Evolutionary conservation across 352 stramenopile genomes (phyloP).

Genomic region (Pythium periplocum): DNA sequence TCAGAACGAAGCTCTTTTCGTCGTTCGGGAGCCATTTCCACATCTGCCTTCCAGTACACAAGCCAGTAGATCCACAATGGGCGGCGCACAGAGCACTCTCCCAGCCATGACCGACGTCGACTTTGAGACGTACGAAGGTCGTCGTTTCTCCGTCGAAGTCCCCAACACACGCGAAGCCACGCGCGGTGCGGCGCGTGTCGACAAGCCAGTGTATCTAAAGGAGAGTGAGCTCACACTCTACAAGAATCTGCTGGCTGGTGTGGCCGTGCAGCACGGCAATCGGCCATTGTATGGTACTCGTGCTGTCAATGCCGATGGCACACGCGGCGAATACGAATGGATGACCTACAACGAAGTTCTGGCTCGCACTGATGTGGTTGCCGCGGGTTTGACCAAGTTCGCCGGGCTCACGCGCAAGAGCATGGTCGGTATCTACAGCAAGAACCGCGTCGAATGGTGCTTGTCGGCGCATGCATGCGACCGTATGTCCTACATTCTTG

Average conservation of each 20-base stretch:
- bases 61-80: conserved; percentile 17
- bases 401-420: conserved; percentile 24
- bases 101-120: conserved; percentile 55
- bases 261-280: conserved; percentile 14
- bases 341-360: conserved; percentile 31
- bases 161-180: conserved; percentile 25
- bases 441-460: conserved; percentile 51
- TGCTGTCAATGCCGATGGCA: conserved; percentile 24
- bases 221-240: conserved; percentile 39
- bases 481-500: conserved; percentile 41
- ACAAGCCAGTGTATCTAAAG: conserved; percentile 19
- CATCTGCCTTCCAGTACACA: conserved; percentile 18
- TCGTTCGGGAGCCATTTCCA: conserved; percentile 77
- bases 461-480: conserved; percentile 33
- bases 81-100: conserved; percentile 22
- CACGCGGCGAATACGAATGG: conserved; percentile 32
- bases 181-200: conserved; percentile 29
- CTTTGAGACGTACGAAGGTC: conserved; percentile 84
- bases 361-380: conserved; percentile 19
- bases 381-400: conserved; percentile 12
- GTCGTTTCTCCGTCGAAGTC: conserved; percentile 23
- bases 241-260: conserved; percentile 35
- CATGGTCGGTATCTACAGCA: conserved; percentile 36
- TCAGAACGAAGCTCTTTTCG: conserved; percentile 21
- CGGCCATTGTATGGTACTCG: conserved; percentile 27